Evolutionary conservation across 148 eudicot species (phyloP).

Genomic region (Chenopodium album): DNA sequence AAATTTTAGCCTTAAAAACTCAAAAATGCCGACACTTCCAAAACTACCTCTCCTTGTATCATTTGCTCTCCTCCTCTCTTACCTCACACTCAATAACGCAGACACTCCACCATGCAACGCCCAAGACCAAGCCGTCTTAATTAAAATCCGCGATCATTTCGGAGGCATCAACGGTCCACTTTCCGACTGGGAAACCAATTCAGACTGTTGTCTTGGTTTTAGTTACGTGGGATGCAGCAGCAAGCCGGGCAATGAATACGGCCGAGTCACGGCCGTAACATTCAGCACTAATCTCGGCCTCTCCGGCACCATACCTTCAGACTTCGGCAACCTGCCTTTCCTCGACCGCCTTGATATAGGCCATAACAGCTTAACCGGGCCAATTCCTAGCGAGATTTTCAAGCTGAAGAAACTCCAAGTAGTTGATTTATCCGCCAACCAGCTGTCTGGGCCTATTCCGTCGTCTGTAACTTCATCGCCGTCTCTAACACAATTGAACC

Average conservation of each 20-base stretch:
- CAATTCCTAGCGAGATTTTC: constrained; percentile 32
- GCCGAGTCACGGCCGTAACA: constrained; percentile 28
- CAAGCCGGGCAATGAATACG: neutral
- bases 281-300: neutral
- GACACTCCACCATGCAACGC: constrained; percentile 38
- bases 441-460: constrained; percentile 32
- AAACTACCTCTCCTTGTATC: neutral
- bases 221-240: constrained; percentile 32
- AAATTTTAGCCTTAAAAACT: too few species aligned
- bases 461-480: neutral
- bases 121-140: constrained; percentile 35
- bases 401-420: constrained; percentile 23
- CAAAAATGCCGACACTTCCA: neutral
- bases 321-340: constrained; percentile 38
- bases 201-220: constrained; percentile 44
- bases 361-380: constrained; percentile 27
- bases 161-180: constrained; percentile 20
- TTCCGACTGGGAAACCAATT: constrained; percentile 34
- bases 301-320: constrained; percentile 33
- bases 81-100: constrained; percentile 1
- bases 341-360: constrained; percentile 29
- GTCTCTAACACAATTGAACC: neutral
- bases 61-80: constrained; percentile 8
- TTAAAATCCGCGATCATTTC: constrained; percentile 34
- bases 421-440: constrained; percentile 26